Evolutionary conservation across 2,329 filamentous ascomycete genomes (phyloP).

Genomic region (Hirsutella minnesotensis): DNA sequence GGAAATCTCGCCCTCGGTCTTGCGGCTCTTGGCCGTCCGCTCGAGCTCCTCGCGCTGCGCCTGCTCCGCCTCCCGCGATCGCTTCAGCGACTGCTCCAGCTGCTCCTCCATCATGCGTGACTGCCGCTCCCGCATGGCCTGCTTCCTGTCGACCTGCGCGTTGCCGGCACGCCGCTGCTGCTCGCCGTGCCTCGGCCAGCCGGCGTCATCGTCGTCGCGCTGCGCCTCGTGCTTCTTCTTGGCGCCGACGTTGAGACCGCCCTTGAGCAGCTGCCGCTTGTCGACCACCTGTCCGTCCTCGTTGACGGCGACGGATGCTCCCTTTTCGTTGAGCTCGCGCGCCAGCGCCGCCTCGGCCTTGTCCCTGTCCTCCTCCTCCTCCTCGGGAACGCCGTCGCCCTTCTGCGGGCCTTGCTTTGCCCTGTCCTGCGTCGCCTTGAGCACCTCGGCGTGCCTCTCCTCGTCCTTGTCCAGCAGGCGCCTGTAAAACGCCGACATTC

Average conservation of each 20-base stretch:
- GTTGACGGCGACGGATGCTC: constrained; percentile 54
- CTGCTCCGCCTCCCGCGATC: constrained; percentile 55
- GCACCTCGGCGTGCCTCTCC: constrained; percentile 53
- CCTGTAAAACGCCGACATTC: constrained; percentile 71
- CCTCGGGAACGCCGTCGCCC: constrained; percentile 12
- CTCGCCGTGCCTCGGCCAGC: constrained; percentile 15
- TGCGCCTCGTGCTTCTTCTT: constrained; percentile 41
- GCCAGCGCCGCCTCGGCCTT: constrained; percentile 54
- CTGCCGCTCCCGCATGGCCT: constrained; percentile 64
- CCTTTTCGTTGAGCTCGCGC: constrained; percentile 52
- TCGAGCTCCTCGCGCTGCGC: constrained; percentile 52
- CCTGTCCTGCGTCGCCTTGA: constrained; percentile 52
- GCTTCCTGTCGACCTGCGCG: constrained; percentile 36
- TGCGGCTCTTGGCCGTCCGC: constrained; percentile 59
- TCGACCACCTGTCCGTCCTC: constrained; percentile 77
- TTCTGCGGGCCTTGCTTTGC: constrained; percentile 25
- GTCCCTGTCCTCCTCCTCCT: constrained; percentile 32
- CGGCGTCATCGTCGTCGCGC: constrained; percentile 12
- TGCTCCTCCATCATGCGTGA: constrained; percentile 70
- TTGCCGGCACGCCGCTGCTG: constrained; percentile 26
- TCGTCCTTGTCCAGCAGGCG: constrained; percentile 62
- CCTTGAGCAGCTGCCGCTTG: constrained; percentile 66
- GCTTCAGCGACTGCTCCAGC: constrained; percentile 60
- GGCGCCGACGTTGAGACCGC: constrained; percentile 61
- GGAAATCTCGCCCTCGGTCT: constrained; percentile 65